A percentile compares a stretch with the other conserved stretches of the same genome.
phyloP scores from a whole-genome alignment of 371 early-diverging fungal genomes.

The Smittium culicis region DNA sequence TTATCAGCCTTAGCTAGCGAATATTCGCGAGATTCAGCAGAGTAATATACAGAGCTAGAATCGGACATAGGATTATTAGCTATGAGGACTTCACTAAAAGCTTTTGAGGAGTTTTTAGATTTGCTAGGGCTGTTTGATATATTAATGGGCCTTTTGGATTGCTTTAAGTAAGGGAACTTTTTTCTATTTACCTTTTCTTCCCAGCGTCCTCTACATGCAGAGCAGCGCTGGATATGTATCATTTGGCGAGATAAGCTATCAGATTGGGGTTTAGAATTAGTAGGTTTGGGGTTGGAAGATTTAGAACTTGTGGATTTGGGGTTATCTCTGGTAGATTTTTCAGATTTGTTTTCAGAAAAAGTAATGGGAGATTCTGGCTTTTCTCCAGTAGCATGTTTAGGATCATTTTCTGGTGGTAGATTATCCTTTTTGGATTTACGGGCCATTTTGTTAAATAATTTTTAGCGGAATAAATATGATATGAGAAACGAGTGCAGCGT shows the following conservation, averaged over 20 bases:
- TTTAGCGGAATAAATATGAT: no score
- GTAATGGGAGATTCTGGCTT: no score
- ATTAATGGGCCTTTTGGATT: not conserved
- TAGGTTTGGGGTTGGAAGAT: not conserved
- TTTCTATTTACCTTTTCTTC: not conserved
- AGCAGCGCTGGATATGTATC: constrained; percentile 7
- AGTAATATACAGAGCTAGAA: not conserved
- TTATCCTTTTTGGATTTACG: not conserved
- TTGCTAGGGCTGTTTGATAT: not conserved
- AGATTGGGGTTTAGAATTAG: not conserved
- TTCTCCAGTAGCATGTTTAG: not conserved
- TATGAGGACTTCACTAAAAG: not conserved
- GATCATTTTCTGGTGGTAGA: not conserved
- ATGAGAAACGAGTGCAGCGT: no score
- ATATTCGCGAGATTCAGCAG: no score
- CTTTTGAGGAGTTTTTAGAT: not conserved
- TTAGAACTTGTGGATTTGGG: not conserved
- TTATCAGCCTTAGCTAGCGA: no score
- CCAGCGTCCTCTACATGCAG: constrained; percentile 4
- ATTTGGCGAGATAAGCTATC: not conserved
- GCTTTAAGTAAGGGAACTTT: constrained; percentile 7
- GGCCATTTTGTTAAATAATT: no score
- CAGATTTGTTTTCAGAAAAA: not conserved
- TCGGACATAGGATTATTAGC: not conserved
- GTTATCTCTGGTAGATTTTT: not conserved